Conservation (phyloP, 176 grass and related monocot species). For the maize (Zea mays) region Zm-B73-REFERENCE-NAM-5.0 NC_050104.1:27745001-27745500, state of each 20-base stretch:
- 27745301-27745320: constrained; percentile 75
- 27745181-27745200: constrained; percentile 57
- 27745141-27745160: not conserved
- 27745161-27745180: constrained; percentile 14
- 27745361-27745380: not conserved
- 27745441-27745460: constrained; percentile 29
- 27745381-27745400: not conserved
- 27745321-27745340: constrained; percentile 76
- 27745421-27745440: constrained; percentile 19
- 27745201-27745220: constrained; percentile 74
- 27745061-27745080: constrained; percentile 72
- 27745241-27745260: constrained; percentile 75
- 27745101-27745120: constrained; percentile 76
- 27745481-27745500: too few species aligned
- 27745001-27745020: constrained; percentile 19
- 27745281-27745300: constrained; percentile 75
- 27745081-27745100: constrained; percentile 94
- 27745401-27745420: constrained; percentile 50
- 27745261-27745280: constrained; percentile 74
- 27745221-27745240: constrained; percentile 57
- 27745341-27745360: constrained; percentile 10
- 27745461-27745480: too few species aligned
- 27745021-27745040: constrained; percentile 63
- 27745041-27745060: constrained; percentile 51
- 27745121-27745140: constrained; percentile 68